These are phyloP conservation scores for Leucosporidium scottii DNA, from an alignment of 768 basidiomycete genomes.

Conservation along the genomic window DNA sequence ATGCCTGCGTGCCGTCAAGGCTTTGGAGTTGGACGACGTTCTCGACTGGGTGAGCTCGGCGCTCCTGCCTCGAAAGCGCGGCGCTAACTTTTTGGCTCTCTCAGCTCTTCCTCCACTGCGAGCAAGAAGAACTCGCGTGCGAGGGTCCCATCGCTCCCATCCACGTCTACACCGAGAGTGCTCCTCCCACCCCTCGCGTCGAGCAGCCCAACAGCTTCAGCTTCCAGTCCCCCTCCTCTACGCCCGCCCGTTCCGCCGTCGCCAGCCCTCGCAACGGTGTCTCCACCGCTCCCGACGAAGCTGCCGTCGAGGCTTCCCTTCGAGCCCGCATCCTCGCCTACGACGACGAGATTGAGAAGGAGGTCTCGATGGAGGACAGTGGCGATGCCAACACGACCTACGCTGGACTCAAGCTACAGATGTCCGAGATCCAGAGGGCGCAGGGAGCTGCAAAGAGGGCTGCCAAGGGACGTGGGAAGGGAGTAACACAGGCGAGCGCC, in stretches of 20 bases:
- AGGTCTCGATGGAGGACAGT: neutral
- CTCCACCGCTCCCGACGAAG: neutral
- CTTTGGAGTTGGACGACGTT: conserved; percentile 76
- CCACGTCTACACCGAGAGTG: conserved; percentile 24
- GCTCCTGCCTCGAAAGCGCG: neutral
- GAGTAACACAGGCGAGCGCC: neutral
- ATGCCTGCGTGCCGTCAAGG: conserved; percentile 59
- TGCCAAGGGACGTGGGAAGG: conserved; percentile 16
- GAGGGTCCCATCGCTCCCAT: conserved; percentile 29
- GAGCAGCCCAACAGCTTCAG: neutral
- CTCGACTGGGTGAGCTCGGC: conserved; percentile 69
- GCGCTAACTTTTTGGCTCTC: neutral
- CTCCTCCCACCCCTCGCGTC: conserved; percentile 4
- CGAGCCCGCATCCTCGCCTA: conserved; percentile 27
- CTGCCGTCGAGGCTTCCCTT: conserved; percentile 2
- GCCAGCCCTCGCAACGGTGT: neutral
- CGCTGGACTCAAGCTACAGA: conserved; percentile 56
- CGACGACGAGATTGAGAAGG: conserved; percentile 18
- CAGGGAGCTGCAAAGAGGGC: conserved; percentile 35
- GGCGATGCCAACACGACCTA: conserved; percentile 57
- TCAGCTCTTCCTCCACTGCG: conserved; percentile 61
- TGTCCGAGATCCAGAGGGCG: conserved; percentile 48
- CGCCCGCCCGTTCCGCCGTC: neutral
- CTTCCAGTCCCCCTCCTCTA: neutral
- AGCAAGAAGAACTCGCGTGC: conserved; percentile 53